Evolutionary conservation across 176 grass and related monocot species (phyloP), one percentile per base, ranked within the genome.

Genomic region (Oryza glumipatula): DNA sequence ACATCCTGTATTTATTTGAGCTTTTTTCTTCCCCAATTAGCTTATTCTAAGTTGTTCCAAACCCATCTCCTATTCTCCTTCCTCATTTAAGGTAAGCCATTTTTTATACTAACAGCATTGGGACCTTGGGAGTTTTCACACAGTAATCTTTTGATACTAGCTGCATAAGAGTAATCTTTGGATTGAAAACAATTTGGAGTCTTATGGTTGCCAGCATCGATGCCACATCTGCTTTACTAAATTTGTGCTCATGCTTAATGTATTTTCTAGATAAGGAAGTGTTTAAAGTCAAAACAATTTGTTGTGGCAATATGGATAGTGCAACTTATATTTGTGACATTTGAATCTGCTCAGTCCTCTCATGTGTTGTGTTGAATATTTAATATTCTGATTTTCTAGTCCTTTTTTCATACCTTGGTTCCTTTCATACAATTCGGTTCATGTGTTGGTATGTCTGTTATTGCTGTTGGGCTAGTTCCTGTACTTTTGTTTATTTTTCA

Each of bases 21-120:
- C 36, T 41, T 23, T 22, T 64, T 47, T 70, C 24, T 36, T 63
- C 16, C 45, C 15, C 16, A 70, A 11, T 69, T 78, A 60, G 17
- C 54, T 26, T 72, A 38, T 66, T 23, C 13, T 79, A 72, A 51
- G 78, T 86, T 79, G 52, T 86, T 71, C 36, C 36, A 63, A 85
- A 85, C 19, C 44, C 9, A 0, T 67, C 19, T 84, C 47, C 16
- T 75, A 30, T 22, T 61, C 10, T 17, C 63, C 83, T 70, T n/a
- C 4, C 72, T 8, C 13, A 2, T 36, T 45, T 85, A 71, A 64
- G 35, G 26, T 48, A 51, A 51, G 48, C 48, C 48, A 51, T 51
- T 51, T 51, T 51, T 51, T 63, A 51, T 51, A 51, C 48, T 51
- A 51, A 15, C 48, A 51, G 48, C 48, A 51, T 51, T 51, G 3